Evolutionary conservation across 345 rosid genomes (phyloP), one percentile per base, ranked within the genome.

Genomic region (Zanthoxylum bungeanum): DNA sequence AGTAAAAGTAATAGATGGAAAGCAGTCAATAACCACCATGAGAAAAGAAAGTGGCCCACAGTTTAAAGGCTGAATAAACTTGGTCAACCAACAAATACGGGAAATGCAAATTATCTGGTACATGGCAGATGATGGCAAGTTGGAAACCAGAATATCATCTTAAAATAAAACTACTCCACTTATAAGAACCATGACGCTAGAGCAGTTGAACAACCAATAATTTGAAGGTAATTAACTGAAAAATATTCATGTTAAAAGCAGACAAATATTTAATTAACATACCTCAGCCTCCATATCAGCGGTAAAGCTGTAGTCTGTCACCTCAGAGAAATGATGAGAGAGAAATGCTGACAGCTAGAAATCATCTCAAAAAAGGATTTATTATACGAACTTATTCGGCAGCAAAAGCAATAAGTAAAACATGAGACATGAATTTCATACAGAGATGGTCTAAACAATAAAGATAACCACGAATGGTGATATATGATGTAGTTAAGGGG

Each of bases 251-350:
- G 24, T n/a, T 7, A 51, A 76, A 44, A 47, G 63, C 24, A 37
- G 39, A 19, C 31, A 25, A 36, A 63, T 24, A 44, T 7, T 40
- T 42, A 39, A 72, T 47, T 25, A 74, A 73, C 57, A 85, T 81
- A 95, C 98, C 92, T 95, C 97, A 37, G 86, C 81, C 85, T 95
- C 99, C 99, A 92, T 89, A 78, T 92, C 99, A 77, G 99, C 97
- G 61, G 99, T 95, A 75, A 95, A 95, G 83, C 98, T 88, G 76
- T 89, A 92, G 82, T 95, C 98, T 28, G 93, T 86, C 76, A 92
- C 93, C 86, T 95, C 99, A 0, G 96, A 80, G 80, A 95, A 95
- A 80, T 88, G 82, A 76, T 92, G 81, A 42, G 91, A 79, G 64
- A 95, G 98, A 82, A 92, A 95, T 76, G 99, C 99, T 52, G 99